Evolutionary conservation across 179 eudicot genomes (phyloP), one percentile per base, ranked within the genome.

Genomic region (Spergularia azorica): DNA sequence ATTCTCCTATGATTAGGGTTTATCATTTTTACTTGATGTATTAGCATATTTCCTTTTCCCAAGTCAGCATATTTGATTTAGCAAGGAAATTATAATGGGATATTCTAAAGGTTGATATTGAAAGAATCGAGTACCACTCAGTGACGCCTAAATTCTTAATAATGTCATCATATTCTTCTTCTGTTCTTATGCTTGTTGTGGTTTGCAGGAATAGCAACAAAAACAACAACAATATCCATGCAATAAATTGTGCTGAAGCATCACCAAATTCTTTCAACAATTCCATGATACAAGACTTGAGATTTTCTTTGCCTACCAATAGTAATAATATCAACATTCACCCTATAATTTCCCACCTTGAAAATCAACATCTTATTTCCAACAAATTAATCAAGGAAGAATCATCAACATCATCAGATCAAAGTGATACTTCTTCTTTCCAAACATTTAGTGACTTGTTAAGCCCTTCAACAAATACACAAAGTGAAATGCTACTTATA

Each of bases 241-340:
- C 32, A 26, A 26, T 26, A 26, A 26, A 26, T 26, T 26, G 32
- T 26, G 32, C 32, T 26, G 32, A 26, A 26, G 32, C 32, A 26
- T 26, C 32, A 26, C 32, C 76, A 9, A 52, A 60, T 65, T 69
- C 84, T 5, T 75, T 67, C 26, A 74, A 78, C 69, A 73, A 38
- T 68, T 72, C 88, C 69, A 79, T 87, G 83, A 74, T 79, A 80
- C 90, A 88, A 81, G 83, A 81, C 72, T 70, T 87, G 70, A 83
- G 76, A 32, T 85, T 74, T 80, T 67, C 71, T 17, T 81, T 84
- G 77, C 67, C 73, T 71, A 79, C 60, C 67, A 63, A 63, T 71
- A 43, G 8, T 66, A 76, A 65, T 73, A 63, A 67, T 57, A 79
- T 72, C 10, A 67, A 51, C 72, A 71, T 78, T 70, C 80, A 75